Conservation (phyloP, 176 grass and related monocot genomes). For the maize (Zea mays) region Zm-B73-REFERENCE-NAM-5.0 NC_050097.1:233982501-233983000, state of each 20-base stretch:
- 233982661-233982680: slow-evolving; percentile 92
- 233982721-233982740: slow-evolving; percentile 59
- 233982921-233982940: slow-evolving; percentile 32
- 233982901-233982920: slow-evolving; percentile 25
- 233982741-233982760: slow-evolving; percentile 9
- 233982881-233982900: slow-evolving; percentile 39
- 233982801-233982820: slow-evolving; percentile 70
- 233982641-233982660: slow-evolving; percentile 99
- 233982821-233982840: slow-evolving; percentile 66
- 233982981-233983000: slow-evolving; percentile 35
- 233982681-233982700: slow-evolving; percentile 81
- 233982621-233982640: slow-evolving; percentile 59
- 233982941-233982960: slow-evolving; percentile 33
- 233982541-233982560: slow-evolving; percentile 8
- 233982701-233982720: slow-evolving; percentile 88
- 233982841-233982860: slow-evolving; percentile 57
- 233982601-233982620: slow-evolving; percentile 37
- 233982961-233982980: neutral
- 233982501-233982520: slow-evolving; percentile 3
- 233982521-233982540: slow-evolving; percentile 20
- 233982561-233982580: neutral
- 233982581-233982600: neutral
- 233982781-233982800: slow-evolving; percentile 22
- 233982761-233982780: slow-evolving; percentile 17
- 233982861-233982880: slow-evolving; percentile 25